Evolutionary conservation across 768 basidiomycete genomes (phyloP).

Genomic region (Xerocomus brunneocitrinus): DNA sequence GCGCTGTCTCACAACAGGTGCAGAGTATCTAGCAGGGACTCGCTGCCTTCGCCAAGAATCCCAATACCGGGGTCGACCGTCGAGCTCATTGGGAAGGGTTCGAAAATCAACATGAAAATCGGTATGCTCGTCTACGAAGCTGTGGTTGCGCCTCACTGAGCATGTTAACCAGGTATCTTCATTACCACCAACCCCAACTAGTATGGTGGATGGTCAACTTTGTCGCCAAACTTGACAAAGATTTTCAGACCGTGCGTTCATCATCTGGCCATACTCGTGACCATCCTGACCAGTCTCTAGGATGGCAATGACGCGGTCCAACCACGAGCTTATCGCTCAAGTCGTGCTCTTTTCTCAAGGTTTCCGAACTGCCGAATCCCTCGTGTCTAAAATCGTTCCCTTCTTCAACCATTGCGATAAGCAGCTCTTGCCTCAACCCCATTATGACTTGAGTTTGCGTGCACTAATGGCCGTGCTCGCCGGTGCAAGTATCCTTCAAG

Average conservation of each 20-base stretch:
- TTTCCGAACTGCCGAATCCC: slow-evolving; percentile 93
- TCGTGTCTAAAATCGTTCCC: slow-evolving; percentile 98
- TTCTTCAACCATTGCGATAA: slow-evolving; percentile 99
- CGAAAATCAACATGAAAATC: slow-evolving; percentile 92
- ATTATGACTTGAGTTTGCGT: slow-evolving; percentile 98
- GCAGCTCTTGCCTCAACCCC: slow-evolving; percentile 93
- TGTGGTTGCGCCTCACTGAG: slow-evolving; percentile 1
- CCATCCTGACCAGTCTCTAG: slow-evolving; percentile 36
- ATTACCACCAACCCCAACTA: slow-evolving; percentile 95
- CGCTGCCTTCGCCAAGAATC: slow-evolving; percentile 74
- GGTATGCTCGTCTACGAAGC: slow-evolving; percentile 40
- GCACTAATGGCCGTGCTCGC: slow-evolving; percentile 95
- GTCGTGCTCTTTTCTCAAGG: slow-evolving; percentile 99
- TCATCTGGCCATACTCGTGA: neutral
- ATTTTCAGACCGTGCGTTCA: slow-evolving; percentile 81
- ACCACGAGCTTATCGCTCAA: slow-evolving; percentile 97
- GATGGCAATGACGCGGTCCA: slow-evolving; percentile 99
- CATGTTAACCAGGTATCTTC: slow-evolving; percentile 71
- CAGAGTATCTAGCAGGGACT: slow-evolving; percentile 98
- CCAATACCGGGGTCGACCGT: slow-evolving; percentile 67
- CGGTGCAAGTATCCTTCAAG: slow-evolving; percentile 94
- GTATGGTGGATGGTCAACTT: slow-evolving; percentile 92
- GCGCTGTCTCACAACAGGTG: slow-evolving; percentile 97
- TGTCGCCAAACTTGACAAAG: slow-evolving; percentile 86
- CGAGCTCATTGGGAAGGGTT: slow-evolving; percentile 89